These are phyloP conservation scores for Pisolithus tinctorius DNA, from an alignment of 768 basidiomycete species.

Conservation along the genomic window DNA sequence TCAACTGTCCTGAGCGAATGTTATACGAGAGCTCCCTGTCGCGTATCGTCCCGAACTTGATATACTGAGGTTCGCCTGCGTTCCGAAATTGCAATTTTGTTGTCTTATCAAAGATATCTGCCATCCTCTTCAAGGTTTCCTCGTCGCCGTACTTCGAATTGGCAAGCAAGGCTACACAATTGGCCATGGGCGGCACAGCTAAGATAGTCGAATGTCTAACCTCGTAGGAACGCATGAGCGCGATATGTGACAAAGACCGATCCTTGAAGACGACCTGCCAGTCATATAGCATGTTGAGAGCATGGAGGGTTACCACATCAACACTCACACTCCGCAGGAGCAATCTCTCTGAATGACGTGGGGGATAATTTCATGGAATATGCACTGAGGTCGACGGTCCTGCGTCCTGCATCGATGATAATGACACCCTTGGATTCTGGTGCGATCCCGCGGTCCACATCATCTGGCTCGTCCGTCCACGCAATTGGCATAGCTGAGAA, in stretches of 20 bases:
- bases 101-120: conserved; percentile 37
- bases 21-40: conserved; percentile 35
- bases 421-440: conserved; percentile 41
- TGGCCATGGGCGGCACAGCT: background rate
- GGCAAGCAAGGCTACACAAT: conserved; percentile 30
- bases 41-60: conserved; percentile 39
- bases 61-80: conserved; percentile 33
- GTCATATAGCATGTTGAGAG: background rate
- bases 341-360: conserved; percentile 40
- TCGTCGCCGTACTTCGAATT: conserved; percentile 32
- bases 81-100: conserved; percentile 42
- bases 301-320: background rate
- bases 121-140: conserved; percentile 38
- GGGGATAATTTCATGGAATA: conserved; percentile 35
- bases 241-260: conserved; percentile 45
- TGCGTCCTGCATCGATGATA: conserved; percentile 56
- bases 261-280: conserved; percentile 43
- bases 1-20: conserved; percentile 43
- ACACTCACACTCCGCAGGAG: conserved; percentile 36
- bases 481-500: conserved; percentile 13
- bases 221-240: conserved; percentile 33
- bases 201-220: conserved; percentile 17
- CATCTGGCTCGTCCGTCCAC: background rate
- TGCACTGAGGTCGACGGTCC: conserved; percentile 53
- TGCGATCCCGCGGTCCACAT: background rate